Base-by-base conservation (phyloP, 139 green algal species). In the Chlamydomonas sphaeroides region DNA sequence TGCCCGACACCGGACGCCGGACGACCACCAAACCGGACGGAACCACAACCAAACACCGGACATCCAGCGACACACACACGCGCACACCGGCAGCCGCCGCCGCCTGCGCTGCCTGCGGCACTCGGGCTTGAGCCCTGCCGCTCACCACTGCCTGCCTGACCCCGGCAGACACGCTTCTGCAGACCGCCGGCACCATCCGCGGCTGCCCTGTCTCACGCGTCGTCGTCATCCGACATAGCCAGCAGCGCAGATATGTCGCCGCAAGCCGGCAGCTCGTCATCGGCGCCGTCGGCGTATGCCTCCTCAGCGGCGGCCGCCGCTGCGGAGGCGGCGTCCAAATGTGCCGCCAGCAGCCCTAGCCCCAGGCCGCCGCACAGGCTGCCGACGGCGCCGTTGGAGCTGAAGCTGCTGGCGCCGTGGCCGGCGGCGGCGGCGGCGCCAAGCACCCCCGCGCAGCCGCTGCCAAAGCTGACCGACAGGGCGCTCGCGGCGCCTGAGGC, bases 171-270 rank as follows among this genome's bases (percentile, higher is more conserved):
- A n/a, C n/a, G n/a, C n/a, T n/a, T n/a, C n/a, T n/a, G n/a, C n/a
- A n/a, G n/a, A n/a, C n/a, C n/a, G n/a, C n/a, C n/a, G n/a, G n/a
- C n/a, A n/a, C n/a, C n/a, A n/a, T n/a, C n/a, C n/a, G n/a, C n/a
- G n/a, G n/a, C n/a, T n/a, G n/a, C n/a, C n/a, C n/a, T n/a, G 49
- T 61, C 35, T 80, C 57, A 80, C 36, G 39, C 74, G 17, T 84
- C 83, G 68, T 85, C 84, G 36, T 88, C 84, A 20, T 88, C 84
- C 21, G 76, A 85, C 84, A 88, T 88, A 3, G 51, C 78, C 1
- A 88, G 78, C 17, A 81, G n/a, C 17, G 69, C 42, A 0, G 69
- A 79, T 33, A 88, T 88, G 65, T 88, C 84, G 21, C 84, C 84
- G 41, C 84, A 88, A 1, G 51, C 68, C 11, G 84, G 84, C 38